Evolutionary conservation across 805 yeast genomes (phyloP).

Genomic region (Wickerhamiella dianesei): DNA sequence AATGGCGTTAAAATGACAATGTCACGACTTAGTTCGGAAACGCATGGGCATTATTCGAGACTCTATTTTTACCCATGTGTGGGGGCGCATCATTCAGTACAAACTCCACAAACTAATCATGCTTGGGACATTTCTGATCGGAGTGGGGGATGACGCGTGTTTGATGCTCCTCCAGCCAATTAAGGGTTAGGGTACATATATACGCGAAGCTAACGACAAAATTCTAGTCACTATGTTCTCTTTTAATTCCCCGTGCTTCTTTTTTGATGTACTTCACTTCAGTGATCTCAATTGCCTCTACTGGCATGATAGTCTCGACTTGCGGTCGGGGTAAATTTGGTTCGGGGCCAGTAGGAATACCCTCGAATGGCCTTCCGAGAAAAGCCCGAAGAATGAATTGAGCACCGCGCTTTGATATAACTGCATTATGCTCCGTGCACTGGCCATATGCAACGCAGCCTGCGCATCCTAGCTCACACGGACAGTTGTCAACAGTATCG

Average conservation of each 20-base stretch:
- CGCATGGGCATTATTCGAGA: no score
- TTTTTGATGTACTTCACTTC: not conserved
- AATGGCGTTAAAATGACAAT: no score
- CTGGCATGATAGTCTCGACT: slow-evolving; percentile 11
- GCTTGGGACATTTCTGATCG: no score
- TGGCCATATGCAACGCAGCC: slow-evolving; percentile 72
- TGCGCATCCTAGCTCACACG: slow-evolving; percentile 55
- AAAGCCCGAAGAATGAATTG: slow-evolving; percentile 50
- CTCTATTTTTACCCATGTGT: no score
- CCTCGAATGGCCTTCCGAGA: slow-evolving; percentile 40
- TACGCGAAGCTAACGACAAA: no score
- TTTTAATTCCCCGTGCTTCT: not conserved
- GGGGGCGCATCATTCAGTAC: no score
- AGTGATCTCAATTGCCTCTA: slow-evolving; percentile 4
- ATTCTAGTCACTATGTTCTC: no score
- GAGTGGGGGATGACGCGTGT: no score
- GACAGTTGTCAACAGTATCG: slow-evolving; percentile 47
- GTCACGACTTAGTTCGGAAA: no score
- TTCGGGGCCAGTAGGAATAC: slow-evolving; percentile 27
- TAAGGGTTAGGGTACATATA: no score
- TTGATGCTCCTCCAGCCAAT: no score
- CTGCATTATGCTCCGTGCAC: slow-evolving; percentile 71
- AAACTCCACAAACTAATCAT: no score
- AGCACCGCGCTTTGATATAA: slow-evolving; percentile 80
- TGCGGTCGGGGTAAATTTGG: slow-evolving; percentile 17